Base-by-base conservation (phyloP, 169 alveolate genomes). In the Eimeria falciformis region DNA sequence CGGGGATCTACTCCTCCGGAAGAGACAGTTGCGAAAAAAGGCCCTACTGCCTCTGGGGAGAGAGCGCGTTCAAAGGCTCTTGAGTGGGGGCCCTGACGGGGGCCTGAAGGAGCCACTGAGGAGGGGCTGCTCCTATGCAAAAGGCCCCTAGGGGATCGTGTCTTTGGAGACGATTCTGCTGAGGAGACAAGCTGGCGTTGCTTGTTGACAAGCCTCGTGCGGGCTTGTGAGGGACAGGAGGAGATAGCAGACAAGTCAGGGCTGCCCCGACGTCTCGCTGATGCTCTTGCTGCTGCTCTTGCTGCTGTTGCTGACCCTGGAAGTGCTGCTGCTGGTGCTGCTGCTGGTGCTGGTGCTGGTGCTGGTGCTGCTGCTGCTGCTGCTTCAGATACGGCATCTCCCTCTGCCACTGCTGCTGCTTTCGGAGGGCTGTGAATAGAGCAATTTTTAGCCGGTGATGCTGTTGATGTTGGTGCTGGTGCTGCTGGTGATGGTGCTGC, bases 401-500 rank as follows among this genome's bases (percentile, higher is more conserved):
- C 43, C 53, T 45, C 18, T 17, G 82, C 82, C 25, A 45, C 82
- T 29, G 46, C 53, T 17, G 53, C 12, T 18, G 6, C n/a, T 25
- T 45, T 69, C 25, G 82, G 53, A 25, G 55, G n/a, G 56, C 43
- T 45, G 55, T 69, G 53, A 45, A 27, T 27, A 12, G 53, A 37
- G 55, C 82, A 37, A 12, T 37, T 53, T 37, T 45, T 69, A 29
- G 82, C 55, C 37, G 82, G 55, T 33, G 82, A 29, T 69, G 82
- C 23, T 29, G 50, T 29, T 33, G 50, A 18, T 69, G 82, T 53
- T 27, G 50, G 33, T 62, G 21, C 27, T 62, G 73, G 5, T 37
- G 82, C 46, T 33, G 82, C 82, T 65, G 75, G 46, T 65, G 75
- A 27, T 65, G 75, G 46, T 27, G 82, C 82, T 69, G 56, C 82